Evolutionary conservation across 2,329 filamentous ascomycete species (phyloP).

Genomic region (Botrytis cinerea): DNA sequence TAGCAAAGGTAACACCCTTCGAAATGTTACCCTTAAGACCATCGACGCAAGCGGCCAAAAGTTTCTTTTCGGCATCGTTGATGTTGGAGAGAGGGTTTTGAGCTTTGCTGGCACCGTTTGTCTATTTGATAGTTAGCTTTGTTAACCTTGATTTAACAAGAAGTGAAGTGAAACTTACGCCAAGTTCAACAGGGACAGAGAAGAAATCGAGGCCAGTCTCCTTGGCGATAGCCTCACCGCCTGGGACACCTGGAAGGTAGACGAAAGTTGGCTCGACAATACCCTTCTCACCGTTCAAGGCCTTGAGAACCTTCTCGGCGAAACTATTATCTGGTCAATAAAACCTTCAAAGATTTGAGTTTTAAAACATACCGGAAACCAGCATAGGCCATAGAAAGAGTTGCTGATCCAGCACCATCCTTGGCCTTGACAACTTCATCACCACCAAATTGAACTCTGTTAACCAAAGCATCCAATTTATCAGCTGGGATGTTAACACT

Average conservation of each 20-base stretch:
- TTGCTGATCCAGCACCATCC: slow-evolving; percentile 95
- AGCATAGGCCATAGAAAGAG: slow-evolving; percentile 99
- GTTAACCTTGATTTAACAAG: slow-evolving; percentile 72
- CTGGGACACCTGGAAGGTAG: slow-evolving; percentile 87
- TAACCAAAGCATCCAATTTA: slow-evolving; percentile 57
- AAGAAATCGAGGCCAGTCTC: slow-evolving; percentile 88
- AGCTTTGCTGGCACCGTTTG: slow-evolving; percentile 46
- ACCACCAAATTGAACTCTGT: slow-evolving; percentile 98
- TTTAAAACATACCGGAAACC: slow-evolving; percentile 72
- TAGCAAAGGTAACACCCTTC: slow-evolving; percentile 71
- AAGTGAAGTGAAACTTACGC: slow-evolving; percentile 68
- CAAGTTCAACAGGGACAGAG: slow-evolving; percentile 93
- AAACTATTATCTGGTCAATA: slow-evolving; percentile 58
- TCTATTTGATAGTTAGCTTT: slow-evolving; percentile 79
- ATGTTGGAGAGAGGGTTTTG: slow-evolving; percentile 26
- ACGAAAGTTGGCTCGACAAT: slow-evolving; percentile 94
- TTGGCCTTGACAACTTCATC: slow-evolving; percentile 99
- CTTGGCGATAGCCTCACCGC: slow-evolving; percentile 83
- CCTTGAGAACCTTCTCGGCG: slow-evolving; percentile 90
- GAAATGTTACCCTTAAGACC: slow-evolving; percentile 71
- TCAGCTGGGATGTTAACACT: slow-evolving; percentile 68
- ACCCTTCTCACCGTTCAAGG: slow-evolving; percentile 88
- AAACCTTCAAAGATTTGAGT: neutral
- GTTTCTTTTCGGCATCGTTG: slow-evolving; percentile 34
- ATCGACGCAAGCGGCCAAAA: slow-evolving; percentile 18